Evolutionary conservation across 306 rosid species (phyloP), one percentile per base, ranked within the genome.

Genomic region (Quercus cerris): DNA sequence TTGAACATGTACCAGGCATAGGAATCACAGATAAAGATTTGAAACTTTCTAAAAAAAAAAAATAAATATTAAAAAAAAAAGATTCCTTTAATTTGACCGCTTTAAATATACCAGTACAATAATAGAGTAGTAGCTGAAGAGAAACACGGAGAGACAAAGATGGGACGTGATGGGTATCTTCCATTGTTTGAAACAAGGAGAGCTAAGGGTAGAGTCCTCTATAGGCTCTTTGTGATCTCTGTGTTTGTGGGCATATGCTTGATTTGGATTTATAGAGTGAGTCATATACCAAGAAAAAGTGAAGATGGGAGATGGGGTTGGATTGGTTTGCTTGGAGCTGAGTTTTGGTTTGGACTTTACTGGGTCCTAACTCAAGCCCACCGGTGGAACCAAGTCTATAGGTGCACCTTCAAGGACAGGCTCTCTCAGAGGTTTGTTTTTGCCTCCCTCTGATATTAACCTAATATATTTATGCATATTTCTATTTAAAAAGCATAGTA

Each of bases 321-420:
- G 94, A 6, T 91, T 71, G 94, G 90, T 9, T 25, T 94, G 88
- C 51, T 91, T 67, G 88, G 10, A 52, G 85, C 97, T 66, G 97
- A 94, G 49, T 35, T 92, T 1, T 94, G 99, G 97, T 94, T 92
- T 52, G 91, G 97, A 12, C 77, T 94, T 72, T 91, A 94, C 74
- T 94, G 97, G 97, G 0, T 94, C 63, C 84, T 91, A 79, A 85
- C 90, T 81, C 97, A 92, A 73, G 83, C 95, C 59, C 5, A 67
- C 19, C 82, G 97, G 1, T 94, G 97, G 97, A 92, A 85, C 41
- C 88, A 5, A 23, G 73, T 87, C 1, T 84, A 77, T 54, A 86
- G 99, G 67, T 41, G 35, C 18, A 81, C 94, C 78, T 90, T 91
- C 85, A 90, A 77, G 49, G 67, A 87, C 23, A 80, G 78, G 17